Evolutionary conservation across 2,329 filamentous ascomycete species (phyloP), one percentile per base, ranked within the genome.

Genomic region (Fusarium sp.): DNA sequence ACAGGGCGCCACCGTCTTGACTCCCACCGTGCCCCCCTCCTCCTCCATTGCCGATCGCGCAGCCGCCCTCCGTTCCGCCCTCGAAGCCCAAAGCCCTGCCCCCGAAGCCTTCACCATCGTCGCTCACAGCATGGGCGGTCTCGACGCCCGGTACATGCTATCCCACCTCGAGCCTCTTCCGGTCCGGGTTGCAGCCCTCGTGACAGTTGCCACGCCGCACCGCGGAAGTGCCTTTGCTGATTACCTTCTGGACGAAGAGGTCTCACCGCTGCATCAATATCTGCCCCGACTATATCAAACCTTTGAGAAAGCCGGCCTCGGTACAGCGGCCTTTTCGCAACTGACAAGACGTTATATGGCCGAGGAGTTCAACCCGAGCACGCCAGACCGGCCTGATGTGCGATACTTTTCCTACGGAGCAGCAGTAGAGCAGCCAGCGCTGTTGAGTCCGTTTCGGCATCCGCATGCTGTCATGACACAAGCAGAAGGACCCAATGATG

Each of bases 101-200:
- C 66, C 60, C 15, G 53, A 66, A 22, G 66, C 89, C 50, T 92
- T 97, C 68, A 93, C 92, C 75, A 92, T 97, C 61, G 83, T 94
- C 20, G 87, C 87, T 40, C 91, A 94, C 79, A 87, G 83, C 69
- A 90, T 90, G 87, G 87, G 89, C 47, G 88, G 89, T 3, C 81
- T 91, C 5, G 89, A 90, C 74, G 85, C 87, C 11, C 82, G 89
- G 45, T 89, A 89, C 76, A 89, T 90, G 87, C 86, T 90, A 53
- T 86, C 87, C 22, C 81, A 82, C 50, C 79, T 89, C 14, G 79
- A 78, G 41, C 85, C 84, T 1, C 75, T 77, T 24, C 76, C 79
- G 40, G 78, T 87, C 20, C 74, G 78, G 19, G 83, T 88, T 49
- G 80, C 80, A 28, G 83, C 83, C 3, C 80, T 88, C 15, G 83